phyloP scores from a whole-genome alignment of 2,329 filamentous ascomycete genomes.

The Coniosporium tulheliwenetii region DNA sequence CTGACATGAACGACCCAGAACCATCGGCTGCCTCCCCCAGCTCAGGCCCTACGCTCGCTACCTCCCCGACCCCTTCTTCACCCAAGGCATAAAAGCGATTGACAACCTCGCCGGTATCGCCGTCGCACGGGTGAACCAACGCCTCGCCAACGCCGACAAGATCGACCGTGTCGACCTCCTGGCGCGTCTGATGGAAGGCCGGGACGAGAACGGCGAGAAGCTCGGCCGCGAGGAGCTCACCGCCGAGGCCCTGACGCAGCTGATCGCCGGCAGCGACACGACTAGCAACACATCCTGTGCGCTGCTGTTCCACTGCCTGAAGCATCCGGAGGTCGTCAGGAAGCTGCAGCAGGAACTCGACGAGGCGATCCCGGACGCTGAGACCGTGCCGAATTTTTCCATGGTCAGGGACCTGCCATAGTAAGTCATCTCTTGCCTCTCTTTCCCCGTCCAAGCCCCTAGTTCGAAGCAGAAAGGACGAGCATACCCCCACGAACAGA shows the following conservation, averaged over 20 bases:
- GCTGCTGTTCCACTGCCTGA: slow-evolving; percentile 59
- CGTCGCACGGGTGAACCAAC: slow-evolving; percentile 60
- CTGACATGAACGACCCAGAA: slow-evolving; percentile 17
- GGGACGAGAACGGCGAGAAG: slow-evolving; percentile 61
- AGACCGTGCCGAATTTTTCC: slow-evolving; percentile 53
- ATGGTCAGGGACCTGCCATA: slow-evolving; percentile 64
- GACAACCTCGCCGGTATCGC: slow-evolving; percentile 76
- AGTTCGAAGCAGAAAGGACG: slow-evolving; percentile 2
- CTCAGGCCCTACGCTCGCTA: slow-evolving; percentile 70
- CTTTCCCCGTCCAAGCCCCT: neutral
- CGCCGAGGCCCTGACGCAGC: slow-evolving; percentile 75
- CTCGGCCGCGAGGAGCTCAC: slow-evolving; percentile 69
- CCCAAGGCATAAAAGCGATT: slow-evolving; percentile 56
- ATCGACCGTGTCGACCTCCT: slow-evolving; percentile 64
- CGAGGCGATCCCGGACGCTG: slow-evolving; percentile 41
- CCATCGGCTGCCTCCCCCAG: slow-evolving; percentile 57
- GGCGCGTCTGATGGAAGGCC: slow-evolving; percentile 69
- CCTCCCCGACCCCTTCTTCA: slow-evolving; percentile 71
- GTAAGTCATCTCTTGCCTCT: slow-evolving; percentile 12
- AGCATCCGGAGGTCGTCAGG: slow-evolving; percentile 52
- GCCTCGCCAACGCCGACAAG: slow-evolving; percentile 50
- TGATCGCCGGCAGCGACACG: slow-evolving; percentile 68
- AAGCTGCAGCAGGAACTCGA: slow-evolving; percentile 70
- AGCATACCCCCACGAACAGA: neutral
- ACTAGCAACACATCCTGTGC: slow-evolving; percentile 72